Evolutionary conservation across 208 protist genomes (phyloP), one percentile per base, ranked within the genome.

Genomic region (Acanthamoeba lugdunensis): DNA sequence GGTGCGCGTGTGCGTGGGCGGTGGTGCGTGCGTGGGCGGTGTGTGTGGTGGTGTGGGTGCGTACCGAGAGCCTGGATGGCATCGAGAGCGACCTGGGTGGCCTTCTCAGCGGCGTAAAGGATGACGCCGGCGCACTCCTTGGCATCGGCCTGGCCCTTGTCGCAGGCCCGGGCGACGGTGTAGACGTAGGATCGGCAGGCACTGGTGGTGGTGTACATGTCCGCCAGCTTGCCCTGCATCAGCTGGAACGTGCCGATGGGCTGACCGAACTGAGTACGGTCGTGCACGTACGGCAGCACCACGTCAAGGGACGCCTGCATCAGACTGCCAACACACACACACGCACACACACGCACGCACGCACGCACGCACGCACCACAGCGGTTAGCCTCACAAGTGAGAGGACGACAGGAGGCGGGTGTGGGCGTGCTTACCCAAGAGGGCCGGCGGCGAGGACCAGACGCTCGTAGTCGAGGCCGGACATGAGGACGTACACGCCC

Each of bases 161-260:
- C 97, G 7, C 97, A 96, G 37, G 95, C 95, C 23, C 96, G 95
- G 28, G 98, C 98, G 9, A 98, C 97, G 30, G 96, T 65, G 96
- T 99, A 99, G 18, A 97, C 95, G n/a, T 99, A 97, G 25, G 97
- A 94, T 94, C 98, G 98, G 25, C 95, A 97, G 18, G 98, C 97
- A 89, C 96, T 96, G 6, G 97, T 97, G 11, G 97, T 94, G 14
- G 98, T 97, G 95, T 98, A 99, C 96, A 98, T 98, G 94, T 99
- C 98, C 1, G 98, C 98, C 13, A 99, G 96, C 96, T 98, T 98
- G 41, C 97, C 98, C 96, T 99, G 98, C 94, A 99, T 98, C 69
- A 98, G 97, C n/a, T 97, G 96, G 94, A 98, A 99, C 84, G 97
- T 96, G 65, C 96, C 95, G 94, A 99, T 98, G 41, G 95, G 69